phyloP scores from a whole-genome alignment of 257 asterid genomes.

The Agastache rugosa region DNA sequence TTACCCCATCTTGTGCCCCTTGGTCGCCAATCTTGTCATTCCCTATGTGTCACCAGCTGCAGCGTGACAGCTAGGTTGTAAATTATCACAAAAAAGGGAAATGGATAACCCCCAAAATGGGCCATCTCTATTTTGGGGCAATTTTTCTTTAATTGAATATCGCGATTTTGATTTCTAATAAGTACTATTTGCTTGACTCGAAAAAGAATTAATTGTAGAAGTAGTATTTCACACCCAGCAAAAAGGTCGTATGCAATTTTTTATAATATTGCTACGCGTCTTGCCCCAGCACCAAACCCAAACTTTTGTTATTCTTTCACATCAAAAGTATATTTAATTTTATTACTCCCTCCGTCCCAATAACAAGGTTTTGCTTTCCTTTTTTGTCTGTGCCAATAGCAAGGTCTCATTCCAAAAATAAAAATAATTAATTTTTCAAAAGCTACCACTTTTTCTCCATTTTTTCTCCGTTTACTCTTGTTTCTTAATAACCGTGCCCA shows the following conservation, averaged over 20 bases:
- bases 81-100: slow-evolving; percentile 24
- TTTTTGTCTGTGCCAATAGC: no score
- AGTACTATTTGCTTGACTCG: slow-evolving; percentile 24
- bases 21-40: no score
- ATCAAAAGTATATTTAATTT: neutral
- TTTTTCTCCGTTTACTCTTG: no score
- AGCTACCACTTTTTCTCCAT: no score
- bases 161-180: slow-evolving; percentile 10
- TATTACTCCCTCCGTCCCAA: neutral
- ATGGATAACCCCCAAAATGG: slow-evolving; percentile 33
- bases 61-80: slow-evolving; percentile 42
- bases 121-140: slow-evolving; percentile 19
- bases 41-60: slow-evolving; percentile 37
- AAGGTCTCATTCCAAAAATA: no score
- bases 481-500: no score
- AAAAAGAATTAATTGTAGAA: neutral
- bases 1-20: slow-evolving; percentile 22
- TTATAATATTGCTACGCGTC: slow-evolving; percentile 31
- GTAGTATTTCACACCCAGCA: slow-evolving; percentile 19
- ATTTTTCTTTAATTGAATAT: slow-evolving; percentile 25
- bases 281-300: slow-evolving; percentile 22
- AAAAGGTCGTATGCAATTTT: slow-evolving; percentile 7
- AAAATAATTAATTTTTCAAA: no score
- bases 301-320: slow-evolving; percentile 22
- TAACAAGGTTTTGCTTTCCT: no score